Evolutionary conservation across 331 rosid species (phyloP).

Genomic region (Quercus tomentella): DNA sequence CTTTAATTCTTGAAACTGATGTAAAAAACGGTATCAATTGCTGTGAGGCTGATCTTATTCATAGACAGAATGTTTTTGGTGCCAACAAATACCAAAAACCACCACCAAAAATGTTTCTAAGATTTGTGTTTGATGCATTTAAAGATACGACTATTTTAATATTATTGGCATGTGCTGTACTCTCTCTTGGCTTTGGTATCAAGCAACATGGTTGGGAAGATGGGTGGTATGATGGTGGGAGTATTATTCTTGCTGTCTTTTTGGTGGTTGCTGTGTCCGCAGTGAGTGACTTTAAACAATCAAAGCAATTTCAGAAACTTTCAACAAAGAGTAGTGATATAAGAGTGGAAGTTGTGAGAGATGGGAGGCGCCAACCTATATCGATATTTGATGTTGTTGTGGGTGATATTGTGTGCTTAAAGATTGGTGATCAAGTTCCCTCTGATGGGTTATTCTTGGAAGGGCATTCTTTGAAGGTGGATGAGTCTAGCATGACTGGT

Average conservation of each 20-base stretch:
- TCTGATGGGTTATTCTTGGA: slow-evolving; percentile 38
- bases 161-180: slow-evolving; percentile 30
- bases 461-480: slow-evolving; percentile 32
- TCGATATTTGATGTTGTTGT: slow-evolving; percentile 36
- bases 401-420: slow-evolving; percentile 32
- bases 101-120: slow-evolving; percentile 14
- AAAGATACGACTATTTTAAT: slow-evolving; percentile 27
- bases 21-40: slow-evolving; percentile 5
- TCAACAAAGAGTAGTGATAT: slow-evolving; percentile 24
- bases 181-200: slow-evolving; percentile 34
- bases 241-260: slow-evolving; percentile 29
- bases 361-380: slow-evolving; percentile 8
- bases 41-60: slow-evolving; percentile 8
- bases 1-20: slow-evolving; percentile 6
- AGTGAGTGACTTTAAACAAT: slow-evolving; percentile 29
- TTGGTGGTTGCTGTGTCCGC: slow-evolving; percentile 28
- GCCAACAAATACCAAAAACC: slow-evolving; percentile 19
- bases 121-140: slow-evolving; percentile 30
- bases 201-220: slow-evolving; percentile 30
- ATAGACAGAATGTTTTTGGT: slow-evolving; percentile 18
- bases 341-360: slow-evolving; percentile 27
- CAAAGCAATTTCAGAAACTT: slow-evolving; percentile 31
- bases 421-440: slow-evolving; percentile 39
- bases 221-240: slow-evolving; percentile 47
- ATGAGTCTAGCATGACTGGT: slow-evolving; percentile 42